Evolutionary conservation across 257 asterid genomes (phyloP).

Genomic region (Fraxinus cuspidata): DNA sequence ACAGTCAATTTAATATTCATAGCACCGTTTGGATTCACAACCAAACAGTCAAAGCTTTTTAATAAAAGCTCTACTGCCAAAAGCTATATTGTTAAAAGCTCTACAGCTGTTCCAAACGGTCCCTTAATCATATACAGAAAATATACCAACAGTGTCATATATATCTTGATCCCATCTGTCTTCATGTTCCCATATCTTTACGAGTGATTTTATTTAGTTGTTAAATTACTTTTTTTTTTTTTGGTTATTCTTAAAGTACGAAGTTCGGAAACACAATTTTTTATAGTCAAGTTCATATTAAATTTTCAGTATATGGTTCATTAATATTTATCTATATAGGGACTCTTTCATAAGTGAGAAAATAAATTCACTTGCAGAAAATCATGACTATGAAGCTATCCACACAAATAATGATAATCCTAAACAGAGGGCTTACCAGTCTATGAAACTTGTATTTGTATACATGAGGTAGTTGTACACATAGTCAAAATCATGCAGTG

Average conservation of each 20-base stretch:
- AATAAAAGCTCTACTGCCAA: too few relatives aligned
- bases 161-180: background rate
- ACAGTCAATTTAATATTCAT: too few relatives aligned
- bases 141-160: background rate
- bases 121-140: too few relatives aligned
- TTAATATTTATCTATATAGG: background rate
- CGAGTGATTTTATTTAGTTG: background rate
- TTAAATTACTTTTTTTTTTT: too few relatives aligned
- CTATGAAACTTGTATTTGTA: conserved; percentile 87
- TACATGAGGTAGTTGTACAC: conserved; percentile 96
- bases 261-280: too few relatives aligned
- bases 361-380: background rate
- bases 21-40: too few relatives aligned
- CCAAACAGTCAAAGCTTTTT: too few relatives aligned
- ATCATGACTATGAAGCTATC: conserved; percentile 10
- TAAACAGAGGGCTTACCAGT: conserved; percentile 63
- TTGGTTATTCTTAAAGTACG: too few relatives aligned
- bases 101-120: too few relatives aligned
- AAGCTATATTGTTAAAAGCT: too few relatives aligned
- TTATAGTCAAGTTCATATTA: background rate
- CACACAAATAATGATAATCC: conserved; percentile 14
- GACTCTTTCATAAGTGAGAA: background rate
- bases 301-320: background rate
- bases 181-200: background rate
- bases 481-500: conserved; percentile 75